phyloP scores from a whole-genome alignment of 495 filamentous ascomycete species.

The Penicillium arizonense region DNA sequence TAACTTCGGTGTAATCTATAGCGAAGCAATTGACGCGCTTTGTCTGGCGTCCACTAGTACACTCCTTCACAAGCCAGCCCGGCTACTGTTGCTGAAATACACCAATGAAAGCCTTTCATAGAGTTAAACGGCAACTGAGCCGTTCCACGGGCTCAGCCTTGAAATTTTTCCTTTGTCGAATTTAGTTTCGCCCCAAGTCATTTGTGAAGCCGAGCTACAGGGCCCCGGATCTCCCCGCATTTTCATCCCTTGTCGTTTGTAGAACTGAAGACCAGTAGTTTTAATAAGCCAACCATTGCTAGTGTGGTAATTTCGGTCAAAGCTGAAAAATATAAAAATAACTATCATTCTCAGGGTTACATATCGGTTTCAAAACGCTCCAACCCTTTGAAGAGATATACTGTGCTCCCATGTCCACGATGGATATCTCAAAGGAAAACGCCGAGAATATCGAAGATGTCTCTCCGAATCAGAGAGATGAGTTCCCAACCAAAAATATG shows the following conservation, averaged over 20 bases:
- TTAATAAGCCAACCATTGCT: background rate
- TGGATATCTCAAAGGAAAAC: slow-evolving; percentile 6
- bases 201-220: background rate
- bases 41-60: background rate
- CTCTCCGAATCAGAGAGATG: background rate
- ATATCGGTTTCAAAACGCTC: too few relatives aligned
- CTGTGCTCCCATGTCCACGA: background rate
- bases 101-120: background rate
- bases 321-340: background rate
- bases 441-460: slow-evolving; percentile 12
- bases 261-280: background rate
- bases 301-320: background rate
- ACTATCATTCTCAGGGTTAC: background rate
- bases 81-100: background rate
- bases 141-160: background rate
- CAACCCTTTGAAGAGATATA: background rate
- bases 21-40: slow-evolving; percentile 11
- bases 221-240: slow-evolving; percentile 9
- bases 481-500: background rate
- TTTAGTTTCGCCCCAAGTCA: background rate
- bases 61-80: background rate
- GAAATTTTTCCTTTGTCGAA: background rate
- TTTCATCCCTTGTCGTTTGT: background rate
- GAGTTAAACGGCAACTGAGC: slow-evolving; percentile 5
- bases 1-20: slow-evolving; percentile 7